Conservation (phyloP, 495 filamentous ascomycete species). For the Penicillium dipodomyicola region DNA sequence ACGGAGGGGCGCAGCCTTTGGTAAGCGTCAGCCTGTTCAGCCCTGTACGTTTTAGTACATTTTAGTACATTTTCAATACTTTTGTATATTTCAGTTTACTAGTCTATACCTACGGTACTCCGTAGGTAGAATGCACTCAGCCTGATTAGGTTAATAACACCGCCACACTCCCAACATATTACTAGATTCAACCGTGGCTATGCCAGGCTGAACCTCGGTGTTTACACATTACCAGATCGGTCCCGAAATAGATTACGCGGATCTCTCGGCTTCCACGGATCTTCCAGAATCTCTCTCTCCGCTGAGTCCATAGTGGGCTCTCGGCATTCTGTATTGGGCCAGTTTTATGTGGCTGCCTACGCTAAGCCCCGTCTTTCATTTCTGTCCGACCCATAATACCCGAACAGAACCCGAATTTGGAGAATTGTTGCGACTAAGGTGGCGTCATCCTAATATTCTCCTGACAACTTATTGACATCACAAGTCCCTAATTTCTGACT, state of each 20-base stretch:
- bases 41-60: background rate
- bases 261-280: constrained; percentile 19
- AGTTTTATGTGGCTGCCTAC: constrained; percentile 10
- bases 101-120: background rate
- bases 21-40: constrained; percentile 13
- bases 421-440: background rate
- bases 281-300: constrained; percentile 15
- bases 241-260: constrained; percentile 5
- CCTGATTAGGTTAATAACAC: background rate
- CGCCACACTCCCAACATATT: constrained; percentile 7
- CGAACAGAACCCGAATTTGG: background rate
- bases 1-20: constrained; percentile 14
- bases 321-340: constrained; percentile 2
- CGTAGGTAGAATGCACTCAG: background rate
- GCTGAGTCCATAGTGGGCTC: background rate
- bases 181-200: constrained; percentile 5
- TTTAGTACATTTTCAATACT: too few species aligned
- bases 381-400: background rate
- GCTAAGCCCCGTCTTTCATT: background rate
- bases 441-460: background rate
- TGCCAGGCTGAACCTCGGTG: background rate
- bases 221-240: background rate
- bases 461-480: too few species aligned
- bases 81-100: background rate
- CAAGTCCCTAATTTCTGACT: too few species aligned